Base-by-base conservation (phyloP, 2,329 filamentous ascomycete genomes). In the Aspergillus spinulosporus region DNA sequence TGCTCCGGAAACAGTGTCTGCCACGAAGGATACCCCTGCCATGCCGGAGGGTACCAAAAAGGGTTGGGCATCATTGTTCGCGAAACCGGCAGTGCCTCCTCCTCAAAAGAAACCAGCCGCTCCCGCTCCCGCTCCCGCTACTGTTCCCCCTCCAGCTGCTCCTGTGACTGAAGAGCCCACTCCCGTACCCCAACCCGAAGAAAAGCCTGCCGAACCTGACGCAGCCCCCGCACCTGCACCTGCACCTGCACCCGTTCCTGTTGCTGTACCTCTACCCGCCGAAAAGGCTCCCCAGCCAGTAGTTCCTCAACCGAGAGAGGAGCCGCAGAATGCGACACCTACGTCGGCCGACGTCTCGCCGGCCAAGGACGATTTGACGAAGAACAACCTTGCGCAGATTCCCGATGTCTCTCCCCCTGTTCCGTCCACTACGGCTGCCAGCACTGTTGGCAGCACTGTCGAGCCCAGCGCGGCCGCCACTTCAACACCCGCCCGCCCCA, bases 311-410 rank as follows among this genome's bases (percentile, higher is more conserved):
- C 63, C 66, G 5, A 64, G 67, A 47, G 73, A 76, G 64, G 73
- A 76, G 62, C 62, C 69, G 11, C 66, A 72, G 26, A 65, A 67
- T 36, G 74, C 74, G 61, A 67, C 71, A 21, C 70, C 76, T 50
- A 68, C 73, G 26, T 69, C 70, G 34, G 69, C 78, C 58, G 70
- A 74, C 52, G 65, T 93, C 45, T 82, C 83, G 47, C 88, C 89
- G 12, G 84, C 90, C 26, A 88, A 89, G 75, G 90, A 92, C 72
- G 86, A 92, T 68, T 83, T 97, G 63, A 97, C 93, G 29, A 87
- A 93, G 77, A 88, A 87, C 66, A 97, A 97, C 75, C 88, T 97
- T 56, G 92, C 96, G 73, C 90, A 93, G 76, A 82, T 97, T 65
- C 88, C 87, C 62, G 92, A 97, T 76, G 83, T 82, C 54, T 96